Evolutionary conservation across 1,284 basidiomycete genomes (phyloP), one percentile per base, ranked within the genome.

Genomic region (Cutaneotrichosporon sp.): DNA sequence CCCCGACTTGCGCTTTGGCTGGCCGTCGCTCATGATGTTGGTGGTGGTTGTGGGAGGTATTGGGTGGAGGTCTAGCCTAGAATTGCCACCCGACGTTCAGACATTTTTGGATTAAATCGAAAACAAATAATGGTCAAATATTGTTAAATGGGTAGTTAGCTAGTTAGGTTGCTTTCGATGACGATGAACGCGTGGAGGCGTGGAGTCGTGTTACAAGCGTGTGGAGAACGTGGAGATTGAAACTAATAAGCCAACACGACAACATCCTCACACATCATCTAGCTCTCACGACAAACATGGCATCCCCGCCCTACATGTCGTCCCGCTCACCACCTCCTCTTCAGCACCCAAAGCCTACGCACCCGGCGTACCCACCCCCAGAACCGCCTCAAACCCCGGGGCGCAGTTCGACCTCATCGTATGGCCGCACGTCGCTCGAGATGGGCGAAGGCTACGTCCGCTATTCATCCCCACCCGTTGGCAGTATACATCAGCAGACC

Each of bases 311-410:
- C 4, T 79, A 76, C 72, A 76, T 74, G 63, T 72, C 70, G 65
- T 85, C 83, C 14, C 81, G 83, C 59, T 91, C 90, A 0, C 90
- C 90, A 0, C 90, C 90, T 3, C 91, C 90, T 1, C 85, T 94
- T 2, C 88, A 91, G 65, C 91, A 95, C 76, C 91, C 92, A 2
- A 90, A 93, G 6, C 92, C 92, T 0, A 93, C 92, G 0, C 91
- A 94, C 72, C 91, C 90, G 5, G 89, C 90, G 0, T 92, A 90
- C 77, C 80, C 80, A 46, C 91, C 93, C 59, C 91, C 91, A 18
- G 91, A 95, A 70, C 91, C 91, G 0, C 91, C 91, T 0, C 86
- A 87, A 2, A 92, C 91, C 0, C 91, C 91, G 0, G 73, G 68
- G 9, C 70, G 66, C 11, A 74, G 73, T 32, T 74, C 75, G 14